Base-by-base conservation (phyloP, 2,329 filamentous ascomycete species). In the Aspergillus sp. region DNA sequence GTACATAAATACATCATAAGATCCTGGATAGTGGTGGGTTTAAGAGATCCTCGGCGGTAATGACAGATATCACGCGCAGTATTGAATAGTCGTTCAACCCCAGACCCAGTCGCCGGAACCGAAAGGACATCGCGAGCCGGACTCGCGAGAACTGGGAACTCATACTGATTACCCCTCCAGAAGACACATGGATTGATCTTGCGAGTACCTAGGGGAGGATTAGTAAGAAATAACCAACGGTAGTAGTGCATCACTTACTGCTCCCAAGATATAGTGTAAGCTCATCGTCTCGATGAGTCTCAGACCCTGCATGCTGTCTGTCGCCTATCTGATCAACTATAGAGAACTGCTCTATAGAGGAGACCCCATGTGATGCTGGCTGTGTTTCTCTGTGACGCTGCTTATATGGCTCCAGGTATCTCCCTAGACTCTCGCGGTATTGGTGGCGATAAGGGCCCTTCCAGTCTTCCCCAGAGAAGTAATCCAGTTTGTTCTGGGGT, bases 401-500 rank as follows among this genome's bases (percentile, higher is more conserved):
- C 33, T 36, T 36, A 36, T 36, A 36, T 36, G 33, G 33, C 11
- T 36, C 11, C 11, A 36, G 33, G n/a, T 36, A 36, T 36, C 9
- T 36, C 33, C 11, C 33, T 14, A 36, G 33, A 36, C n/a, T 36
- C n/a, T 36, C 33, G n/a, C 33, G 33, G 33, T 36, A 36, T 36
- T 36, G 33, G 4, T 36, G 11, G 33, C 33, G 33, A 36, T 36
- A 36, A 36, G 33, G 33, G 4, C 33, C n/a, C 33, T 41, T 30
- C 47, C 24, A 42, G 9, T 49, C 47, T 33, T 26, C 26, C 8
- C 16, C 38, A 24, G 16, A 13, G 33, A 60, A 60, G 51, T 59
- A 60, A 43, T 59, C 3, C 8, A 56, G 35, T 44, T 57, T 60
- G 38, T 57, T 49, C 26, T 22, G 13, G 26, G 36, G 49, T 5